Percentiles rank a stretch among this genome's conserved stretches.
phyloP scores from a whole-genome alignment of 305 asterid genomes.

The Rubia tinctorum region DNA sequence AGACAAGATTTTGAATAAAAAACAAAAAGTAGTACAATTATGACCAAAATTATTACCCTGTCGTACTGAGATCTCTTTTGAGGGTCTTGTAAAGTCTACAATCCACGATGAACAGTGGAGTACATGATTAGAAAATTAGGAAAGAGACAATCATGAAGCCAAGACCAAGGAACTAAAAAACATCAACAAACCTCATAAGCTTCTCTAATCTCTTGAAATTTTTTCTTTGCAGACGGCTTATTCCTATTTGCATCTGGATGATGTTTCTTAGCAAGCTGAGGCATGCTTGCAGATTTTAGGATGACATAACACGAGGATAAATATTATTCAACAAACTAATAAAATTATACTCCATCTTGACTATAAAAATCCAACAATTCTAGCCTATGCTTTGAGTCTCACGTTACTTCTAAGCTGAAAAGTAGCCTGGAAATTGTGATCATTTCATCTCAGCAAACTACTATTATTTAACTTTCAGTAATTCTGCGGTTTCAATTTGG shows the following conservation, averaged over 20 bases:
- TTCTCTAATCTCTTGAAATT: slow-evolving; percentile 93
- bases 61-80: slow-evolving; percentile 74
- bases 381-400: neutral
- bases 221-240: slow-evolving; percentile 76
- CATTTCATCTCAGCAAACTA: neutral
- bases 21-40: neutral
- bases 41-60: slow-evolving; percentile 35
- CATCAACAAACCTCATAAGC: slow-evolving; percentile 80
- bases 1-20: slow-evolving; percentile 2
- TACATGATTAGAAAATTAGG: slow-evolving; percentile 5
- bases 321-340: neutral
- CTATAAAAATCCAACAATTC: neutral
- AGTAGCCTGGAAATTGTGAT: neutral
- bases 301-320: neutral
- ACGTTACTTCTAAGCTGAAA: neutral
- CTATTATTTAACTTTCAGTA: neutral
- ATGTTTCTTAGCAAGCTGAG: slow-evolving; percentile 88
- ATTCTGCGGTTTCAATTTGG: neutral
- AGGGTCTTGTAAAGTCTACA: slow-evolving; percentile 80
- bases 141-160: neutral
- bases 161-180: neutral
- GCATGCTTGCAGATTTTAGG: slow-evolving; percentile 12
- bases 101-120: slow-evolving; percentile 46
- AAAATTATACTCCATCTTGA: neutral
- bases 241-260: slow-evolving; percentile 93